Percentiles rank a stretch among this genome's conserved stretches.
phyloP scores from a whole-genome alignment of 2,329 filamentous ascomycete species.

The Arthrocladium fulminans region DNA sequence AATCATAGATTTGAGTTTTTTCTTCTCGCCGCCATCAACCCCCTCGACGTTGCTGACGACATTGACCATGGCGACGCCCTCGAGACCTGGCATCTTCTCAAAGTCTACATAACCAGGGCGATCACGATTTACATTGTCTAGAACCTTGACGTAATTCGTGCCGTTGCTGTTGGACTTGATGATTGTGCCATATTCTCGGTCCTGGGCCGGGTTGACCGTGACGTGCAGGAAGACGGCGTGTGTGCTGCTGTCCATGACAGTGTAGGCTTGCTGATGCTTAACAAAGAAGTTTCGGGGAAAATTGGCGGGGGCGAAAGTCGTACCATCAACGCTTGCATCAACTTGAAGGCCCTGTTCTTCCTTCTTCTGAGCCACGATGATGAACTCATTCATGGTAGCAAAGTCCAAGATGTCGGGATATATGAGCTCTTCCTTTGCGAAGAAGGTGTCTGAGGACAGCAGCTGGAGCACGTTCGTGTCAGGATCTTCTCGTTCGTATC shows the following conservation, averaged over 20 bases:
- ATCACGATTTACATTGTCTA: conserved; percentile 74
- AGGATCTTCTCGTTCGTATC: conserved; percentile 54
- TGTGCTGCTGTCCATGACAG: conserved; percentile 86
- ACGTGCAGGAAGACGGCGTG: conserved; percentile 94
- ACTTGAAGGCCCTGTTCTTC: conserved; percentile 64
- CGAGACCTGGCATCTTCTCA: conserved; percentile 86
- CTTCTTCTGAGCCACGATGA: conserved; percentile 62
- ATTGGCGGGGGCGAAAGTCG: conserved; percentile 68
- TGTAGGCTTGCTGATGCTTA: conserved; percentile 72
- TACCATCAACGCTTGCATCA: conserved; percentile 76
- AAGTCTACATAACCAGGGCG: conserved; percentile 76
- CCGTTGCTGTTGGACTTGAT: conserved; percentile 99
- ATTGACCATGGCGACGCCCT: conserved; percentile 84
- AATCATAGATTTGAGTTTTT: conserved; percentile 81
- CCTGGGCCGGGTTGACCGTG: conserved; percentile 58
- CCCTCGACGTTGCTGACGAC: conserved; percentile 66
- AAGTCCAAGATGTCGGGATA: conserved; percentile 71
- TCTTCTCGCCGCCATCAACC: conserved; percentile 53
- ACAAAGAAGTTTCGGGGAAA: conserved; percentile 82
- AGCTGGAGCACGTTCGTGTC: conserved; percentile 58
- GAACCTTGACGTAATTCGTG: conserved; percentile 82
- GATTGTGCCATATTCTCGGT: conserved; percentile 70
- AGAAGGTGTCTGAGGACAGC: conserved; percentile 70
- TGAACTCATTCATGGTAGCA: conserved; percentile 93
- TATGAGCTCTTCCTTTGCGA: conserved; percentile 52